phyloP scores from a whole-genome alignment of 2,329 filamentous ascomycete genomes.

The Coccinonectria pachysandricola region DNA sequence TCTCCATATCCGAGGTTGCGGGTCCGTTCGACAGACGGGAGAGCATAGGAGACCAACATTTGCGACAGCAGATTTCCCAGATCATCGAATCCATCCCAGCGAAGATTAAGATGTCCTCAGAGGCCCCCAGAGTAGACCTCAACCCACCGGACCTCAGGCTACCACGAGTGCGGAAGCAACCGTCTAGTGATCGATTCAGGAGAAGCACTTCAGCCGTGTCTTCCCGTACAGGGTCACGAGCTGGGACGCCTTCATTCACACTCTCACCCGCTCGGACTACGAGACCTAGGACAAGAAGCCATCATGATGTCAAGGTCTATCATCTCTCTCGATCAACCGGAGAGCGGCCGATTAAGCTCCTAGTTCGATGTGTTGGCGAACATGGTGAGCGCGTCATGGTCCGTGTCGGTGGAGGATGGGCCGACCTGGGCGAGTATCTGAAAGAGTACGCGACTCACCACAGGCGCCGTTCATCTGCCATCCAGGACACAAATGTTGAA shows the following conservation, averaged over 20 bases:
- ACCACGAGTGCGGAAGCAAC: conserved; percentile 34
- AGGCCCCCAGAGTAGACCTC: conserved; percentile 38
- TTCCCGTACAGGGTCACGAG: conserved; percentile 32
- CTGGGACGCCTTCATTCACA: conserved; percentile 57
- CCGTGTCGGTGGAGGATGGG: conserved; percentile 95
- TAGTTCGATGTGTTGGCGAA: conserved; percentile 86
- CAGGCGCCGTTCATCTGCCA: conserved; percentile 52
- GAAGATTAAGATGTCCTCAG: conserved; percentile 62
- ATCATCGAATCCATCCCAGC: conserved; percentile 70
- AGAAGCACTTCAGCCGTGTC: conserved; percentile 43
- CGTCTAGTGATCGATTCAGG: conserved; percentile 32
- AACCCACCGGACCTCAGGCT: conserved; percentile 49
- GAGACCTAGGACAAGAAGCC: conserved; percentile 39
- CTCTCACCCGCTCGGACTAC: conserved; percentile 52
- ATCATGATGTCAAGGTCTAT: conserved; percentile 80
- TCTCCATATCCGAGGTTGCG: conserved; percentile 22
- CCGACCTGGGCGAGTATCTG: conserved; percentile 88
- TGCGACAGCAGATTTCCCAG: conserved; percentile 71
- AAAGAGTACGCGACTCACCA: conserved; percentile 91
- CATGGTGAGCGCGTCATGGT: conserved; percentile 93
- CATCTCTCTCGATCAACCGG: conserved; percentile 78
- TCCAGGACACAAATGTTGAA: conserved; percentile 44
- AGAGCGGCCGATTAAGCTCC: conserved; percentile 84
- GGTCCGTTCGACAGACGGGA: conserved; percentile 18
- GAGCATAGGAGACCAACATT: conserved; percentile 49